These are phyloP conservation scores for Citrus maxima DNA, from an alignment of 345 rosid species.

Conservation along the genomic window DNA sequence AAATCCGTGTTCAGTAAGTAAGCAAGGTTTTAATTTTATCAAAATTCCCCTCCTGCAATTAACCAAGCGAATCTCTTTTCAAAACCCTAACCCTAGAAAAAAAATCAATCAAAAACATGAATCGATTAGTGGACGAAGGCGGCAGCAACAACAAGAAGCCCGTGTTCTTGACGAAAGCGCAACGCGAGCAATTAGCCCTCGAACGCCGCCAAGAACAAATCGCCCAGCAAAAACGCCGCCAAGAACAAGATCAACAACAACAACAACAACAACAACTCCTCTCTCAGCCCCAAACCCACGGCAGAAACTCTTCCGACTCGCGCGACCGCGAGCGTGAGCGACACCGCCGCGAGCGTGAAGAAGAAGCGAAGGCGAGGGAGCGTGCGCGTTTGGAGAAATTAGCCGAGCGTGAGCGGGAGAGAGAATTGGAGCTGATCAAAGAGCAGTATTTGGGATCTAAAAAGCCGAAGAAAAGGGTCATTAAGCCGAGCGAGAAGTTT, in stretches of 20 bases:
- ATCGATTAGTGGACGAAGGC: slow-evolving; percentile 33
- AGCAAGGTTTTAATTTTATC: background rate
- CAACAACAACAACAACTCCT: slow-evolving; percentile 12
- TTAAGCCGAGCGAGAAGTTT: slow-evolving; percentile 89
- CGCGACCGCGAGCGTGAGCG: slow-evolving; percentile 39
- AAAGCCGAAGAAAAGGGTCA: slow-evolving; percentile 93
- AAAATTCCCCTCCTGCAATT: slow-evolving; percentile 49
- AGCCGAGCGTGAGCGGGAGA: slow-evolving; percentile 73
- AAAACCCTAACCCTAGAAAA: background rate
- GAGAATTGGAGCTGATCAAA: slow-evolving; percentile 78
- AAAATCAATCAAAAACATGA: slow-evolving; percentile 14
- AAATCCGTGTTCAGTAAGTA: background rate
- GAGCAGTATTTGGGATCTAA: slow-evolving; percentile 90
- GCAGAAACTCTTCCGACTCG: slow-evolving; percentile 17
- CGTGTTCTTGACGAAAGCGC: slow-evolving; percentile 58
- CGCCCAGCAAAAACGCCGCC: slow-evolving; percentile 43
- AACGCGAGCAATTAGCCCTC: slow-evolving; percentile 70
- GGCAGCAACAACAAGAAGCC: slow-evolving; percentile 28
- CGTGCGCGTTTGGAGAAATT: slow-evolving; percentile 66
- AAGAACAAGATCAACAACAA: slow-evolving; percentile 18
- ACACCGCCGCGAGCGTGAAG: slow-evolving; percentile 56
- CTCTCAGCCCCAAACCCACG: slow-evolving; percentile 7
- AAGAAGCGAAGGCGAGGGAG: slow-evolving; percentile 60
- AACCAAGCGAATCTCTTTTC: slow-evolving; percentile 38
- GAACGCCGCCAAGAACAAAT: slow-evolving; percentile 74